Conservation (phyloP, 164 flowering plant species). For the grape (Vitis vinifera) region ASM3070453v1 NC_081814.1:15603501-15604000, state of each 20-base stretch:
- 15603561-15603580: slow-evolving; percentile 36
- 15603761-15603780: background rate
- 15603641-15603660: slow-evolving; percentile 34
- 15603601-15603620: slow-evolving; percentile 36
- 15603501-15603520: slow-evolving; percentile 14
- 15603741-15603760: slow-evolving; percentile 18
- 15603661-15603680: slow-evolving; percentile 24
- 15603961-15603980: too few relatives aligned
- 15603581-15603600: slow-evolving; percentile 39
- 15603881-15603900: too few relatives aligned
- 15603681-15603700: slow-evolving; percentile 28
- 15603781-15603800: too few relatives aligned
- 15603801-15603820: too few relatives aligned
- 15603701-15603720: slow-evolving; percentile 29
- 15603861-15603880: too few relatives aligned
- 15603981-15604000: too few relatives aligned
- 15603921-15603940: too few relatives aligned
- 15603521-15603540: slow-evolving; percentile 20
- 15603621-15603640: slow-evolving; percentile 30
- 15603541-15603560: slow-evolving; percentile 26
- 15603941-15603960: too few relatives aligned
- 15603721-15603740: slow-evolving; percentile 33
- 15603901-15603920: too few relatives aligned
- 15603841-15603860: too few relatives aligned
- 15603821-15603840: too few relatives aligned